Percentiles rank a stretch among this genome's conserved stretches.
Evolutionary conservation across 108 stramenopile species (phyloP).

Genomic region (Aurantiochytrium sp.): DNA sequence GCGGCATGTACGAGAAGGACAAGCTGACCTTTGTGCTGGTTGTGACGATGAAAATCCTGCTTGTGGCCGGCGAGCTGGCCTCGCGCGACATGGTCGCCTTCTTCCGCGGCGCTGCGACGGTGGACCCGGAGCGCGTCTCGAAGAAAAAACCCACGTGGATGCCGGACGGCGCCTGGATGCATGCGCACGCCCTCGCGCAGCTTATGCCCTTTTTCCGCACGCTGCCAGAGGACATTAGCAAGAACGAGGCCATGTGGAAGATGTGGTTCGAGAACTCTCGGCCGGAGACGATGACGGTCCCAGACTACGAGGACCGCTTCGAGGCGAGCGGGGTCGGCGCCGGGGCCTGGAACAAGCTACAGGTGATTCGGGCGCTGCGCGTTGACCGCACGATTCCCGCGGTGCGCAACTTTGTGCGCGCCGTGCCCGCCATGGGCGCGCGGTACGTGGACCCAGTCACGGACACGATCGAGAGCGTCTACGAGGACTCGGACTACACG

Average conservation of each 20-base stretch:
- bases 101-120: constrained; percentile 76
- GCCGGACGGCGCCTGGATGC: constrained; percentile 76
- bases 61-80: constrained; percentile 68
- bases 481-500: constrained; percentile 67
- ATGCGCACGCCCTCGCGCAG: constrained; percentile 70
- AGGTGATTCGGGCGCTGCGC: constrained; percentile 75
- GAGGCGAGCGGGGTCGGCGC: constrained; percentile 57
- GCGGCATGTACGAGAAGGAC: constrained; percentile 81
- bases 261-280: constrained; percentile 81
- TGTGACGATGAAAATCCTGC: constrained; percentile 78
- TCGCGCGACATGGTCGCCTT: constrained; percentile 68
- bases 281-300: constrained; percentile 70
- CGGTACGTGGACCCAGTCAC: constrained; percentile 81
- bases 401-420: constrained; percentile 74
- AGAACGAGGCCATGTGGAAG: constrained; percentile 73
- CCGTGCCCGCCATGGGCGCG: constrained; percentile 73
- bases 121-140: constrained; percentile 68
- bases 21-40: constrained; percentile 80
- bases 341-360: constrained; percentile 74
- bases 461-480: constrained; percentile 80
- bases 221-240: constrained; percentile 67
- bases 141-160: constrained; percentile 81
- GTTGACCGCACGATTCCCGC: constrained; percentile 79
- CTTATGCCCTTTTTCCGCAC: constrained; percentile 69
- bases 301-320: constrained; percentile 76